Evolutionary conservation across 352 stramenopile genomes (phyloP).

Genomic region (Peronospora belbahrii): DNA sequence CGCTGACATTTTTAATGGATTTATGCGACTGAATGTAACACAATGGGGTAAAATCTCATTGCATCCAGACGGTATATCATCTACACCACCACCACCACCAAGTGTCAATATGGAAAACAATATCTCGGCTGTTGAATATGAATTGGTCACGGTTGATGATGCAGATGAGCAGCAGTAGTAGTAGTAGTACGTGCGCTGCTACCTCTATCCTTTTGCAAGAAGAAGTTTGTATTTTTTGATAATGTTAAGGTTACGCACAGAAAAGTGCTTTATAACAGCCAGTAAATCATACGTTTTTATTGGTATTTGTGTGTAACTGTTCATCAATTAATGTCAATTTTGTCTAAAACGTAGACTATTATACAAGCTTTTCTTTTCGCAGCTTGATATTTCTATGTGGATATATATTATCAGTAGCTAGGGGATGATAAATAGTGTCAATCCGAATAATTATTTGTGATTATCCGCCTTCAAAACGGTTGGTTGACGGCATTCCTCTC

Average conservation of each 20-base stretch:
- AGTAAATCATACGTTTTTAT: background rate
- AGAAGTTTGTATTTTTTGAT: too few relatives aligned
- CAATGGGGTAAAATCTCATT: constrained; percentile 71
- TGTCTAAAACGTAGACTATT: constrained; percentile 10
- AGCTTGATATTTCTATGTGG: constrained; percentile 17
- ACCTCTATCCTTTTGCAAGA: too few relatives aligned
- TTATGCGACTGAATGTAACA: constrained; percentile 81
- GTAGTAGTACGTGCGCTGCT: too few relatives aligned
- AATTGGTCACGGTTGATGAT: constrained; percentile 74
- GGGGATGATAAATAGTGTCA: background rate
- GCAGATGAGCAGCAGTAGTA: constrained; percentile 38
- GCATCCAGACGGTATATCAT: constrained; percentile 67
- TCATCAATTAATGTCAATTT: background rate
- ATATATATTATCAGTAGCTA: too few relatives aligned
- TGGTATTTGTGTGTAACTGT: background rate
- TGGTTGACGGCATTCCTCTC: background rate
- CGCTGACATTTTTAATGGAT: constrained; percentile 79
- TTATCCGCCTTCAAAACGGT: background rate
- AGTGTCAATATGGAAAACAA: constrained; percentile 57
- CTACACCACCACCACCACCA: constrained; percentile 48
- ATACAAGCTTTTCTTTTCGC: constrained; percentile 5
- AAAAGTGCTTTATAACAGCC: constrained; percentile 11
- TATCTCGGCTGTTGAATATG: constrained; percentile 77
- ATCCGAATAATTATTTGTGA: background rate
- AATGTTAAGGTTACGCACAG: constrained; percentile 13